phyloP scores from a whole-genome alignment of 306 rosid genomes.

The Cercis canadensis region DNA sequence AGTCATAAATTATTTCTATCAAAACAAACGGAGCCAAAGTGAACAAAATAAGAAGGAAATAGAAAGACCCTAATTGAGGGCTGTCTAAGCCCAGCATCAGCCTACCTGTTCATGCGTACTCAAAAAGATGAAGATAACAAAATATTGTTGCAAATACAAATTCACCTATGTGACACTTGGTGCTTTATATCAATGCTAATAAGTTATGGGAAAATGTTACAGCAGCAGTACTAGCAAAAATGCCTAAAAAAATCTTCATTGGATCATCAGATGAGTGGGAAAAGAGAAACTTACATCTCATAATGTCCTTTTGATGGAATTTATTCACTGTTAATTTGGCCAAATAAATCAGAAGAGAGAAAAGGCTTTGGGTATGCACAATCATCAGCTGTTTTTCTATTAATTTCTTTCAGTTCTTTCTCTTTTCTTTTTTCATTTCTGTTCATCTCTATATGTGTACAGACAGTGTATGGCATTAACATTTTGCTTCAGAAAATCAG shows the following conservation, averaged over 20 bases:
- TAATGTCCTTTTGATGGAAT: background rate
- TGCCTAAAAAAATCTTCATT: background rate
- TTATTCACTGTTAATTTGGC: background rate
- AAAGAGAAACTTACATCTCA: background rate
- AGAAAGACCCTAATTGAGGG: too few species aligned
- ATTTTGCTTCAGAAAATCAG: background rate
- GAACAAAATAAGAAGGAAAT: too few species aligned
- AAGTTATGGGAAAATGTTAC: background rate
- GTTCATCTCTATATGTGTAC: background rate
- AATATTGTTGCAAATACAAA: too few species aligned
- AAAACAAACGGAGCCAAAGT: too few species aligned
- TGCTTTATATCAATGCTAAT: too few species aligned
- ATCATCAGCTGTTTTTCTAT: conserved; percentile 16
- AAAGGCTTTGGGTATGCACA: background rate
- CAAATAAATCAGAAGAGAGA: background rate
- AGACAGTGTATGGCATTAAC: background rate
- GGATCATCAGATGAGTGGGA: background rate
- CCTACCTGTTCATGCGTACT: too few species aligned
- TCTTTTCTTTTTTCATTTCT: conserved; percentile 14
- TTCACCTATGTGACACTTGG: too few species aligned
- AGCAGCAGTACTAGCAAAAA: background rate
- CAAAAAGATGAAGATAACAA: too few species aligned
- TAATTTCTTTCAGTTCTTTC: background rate
- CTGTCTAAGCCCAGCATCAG: too few species aligned
- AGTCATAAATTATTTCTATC: too few species aligned